Percentiles rank a stretch among this genome's conserved stretches.
These are phyloP conservation scores for Penicillium sp. DNA, from an alignment of 2,329 filamentous ascomycete genomes.

Conservation along the genomic window DNA sequence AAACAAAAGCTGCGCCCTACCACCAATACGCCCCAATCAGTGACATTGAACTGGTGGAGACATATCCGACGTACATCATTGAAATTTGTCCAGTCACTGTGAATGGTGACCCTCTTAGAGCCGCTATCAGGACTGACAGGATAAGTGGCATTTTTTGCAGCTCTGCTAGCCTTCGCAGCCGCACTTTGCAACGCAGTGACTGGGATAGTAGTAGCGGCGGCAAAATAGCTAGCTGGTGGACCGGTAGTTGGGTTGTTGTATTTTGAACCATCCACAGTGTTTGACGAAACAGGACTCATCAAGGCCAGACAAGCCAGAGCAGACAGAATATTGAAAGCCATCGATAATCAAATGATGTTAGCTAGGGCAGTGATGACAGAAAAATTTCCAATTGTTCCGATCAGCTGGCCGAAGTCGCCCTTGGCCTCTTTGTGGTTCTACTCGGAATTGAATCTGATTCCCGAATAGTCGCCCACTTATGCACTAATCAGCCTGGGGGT, in stretches of 20 bases:
- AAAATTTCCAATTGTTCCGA: too few species aligned
- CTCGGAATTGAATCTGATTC: too few species aligned
- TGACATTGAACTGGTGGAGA: neutral
- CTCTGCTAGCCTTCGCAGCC: slow-evolving; percentile 25
- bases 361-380: too few species aligned
- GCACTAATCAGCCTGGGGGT: too few species aligned
- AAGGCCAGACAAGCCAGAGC: slow-evolving; percentile 8
- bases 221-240: slow-evolving; percentile 31
- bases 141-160: slow-evolving; percentile 31
- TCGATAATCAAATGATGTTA: too few species aligned
- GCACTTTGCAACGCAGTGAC: slow-evolving; percentile 30
- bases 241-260: slow-evolving; percentile 28
- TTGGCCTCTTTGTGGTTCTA: too few species aligned
- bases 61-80: slow-evolving; percentile 19
- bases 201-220: slow-evolving; percentile 29
- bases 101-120: slow-evolving; percentile 29
- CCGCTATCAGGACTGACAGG: slow-evolving; percentile 23
- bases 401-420: too few species aligned
- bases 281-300: slow-evolving; percentile 1
- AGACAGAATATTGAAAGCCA: neutral
- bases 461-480: too few species aligned
- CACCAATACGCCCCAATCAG: neutral
- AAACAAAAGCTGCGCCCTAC: slow-evolving; percentile 35
- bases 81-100: slow-evolving; percentile 33
- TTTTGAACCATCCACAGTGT: slow-evolving; percentile 26